Conservation (phyloP, 495 filamentous ascomycete species). For the Mytilinidion resinicola region DNA sequence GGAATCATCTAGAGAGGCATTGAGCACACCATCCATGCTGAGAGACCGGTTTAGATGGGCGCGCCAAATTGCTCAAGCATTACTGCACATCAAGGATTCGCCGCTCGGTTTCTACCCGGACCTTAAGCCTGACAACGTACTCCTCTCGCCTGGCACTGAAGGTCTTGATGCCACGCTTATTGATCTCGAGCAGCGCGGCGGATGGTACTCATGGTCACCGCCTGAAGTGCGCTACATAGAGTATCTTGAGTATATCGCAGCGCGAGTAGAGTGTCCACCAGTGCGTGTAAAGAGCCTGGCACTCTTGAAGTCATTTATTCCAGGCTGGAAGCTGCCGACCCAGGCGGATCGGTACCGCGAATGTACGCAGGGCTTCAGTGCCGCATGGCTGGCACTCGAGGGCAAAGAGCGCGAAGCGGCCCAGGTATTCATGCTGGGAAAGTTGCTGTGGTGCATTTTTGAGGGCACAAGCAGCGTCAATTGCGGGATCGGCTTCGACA, state of each 20-base stretch:
- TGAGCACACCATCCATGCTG: constrained; percentile 7
- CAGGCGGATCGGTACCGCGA: neutral
- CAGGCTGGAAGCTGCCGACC: neutral
- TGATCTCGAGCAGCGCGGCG: neutral
- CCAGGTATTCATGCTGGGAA: neutral
- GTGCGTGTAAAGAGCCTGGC: neutral
- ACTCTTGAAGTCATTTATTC: neutral
- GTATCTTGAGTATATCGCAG: neutral
- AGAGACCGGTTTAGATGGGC: constrained; percentile 30
- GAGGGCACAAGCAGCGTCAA: neutral
- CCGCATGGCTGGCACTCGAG: neutral
- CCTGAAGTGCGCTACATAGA: neutral
- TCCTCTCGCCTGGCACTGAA: neutral
- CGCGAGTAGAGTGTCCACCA: neutral
- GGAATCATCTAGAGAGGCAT: neutral
- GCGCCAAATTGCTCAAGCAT: constrained; percentile 26
- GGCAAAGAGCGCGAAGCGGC: neutral
- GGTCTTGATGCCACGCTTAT: neutral
- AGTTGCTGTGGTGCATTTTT: neutral
- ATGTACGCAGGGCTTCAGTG: neutral
- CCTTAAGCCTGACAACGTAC: constrained; percentile 37
- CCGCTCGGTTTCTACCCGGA: constrained; percentile 35
- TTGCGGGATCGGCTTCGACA: neutral
- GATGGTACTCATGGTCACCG: neutral
- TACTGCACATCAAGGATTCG: constrained; percentile 33